Percentiles rank a stretch among this genome's conserved stretches.
These are phyloP conservation scores for Podila epicladia DNA, from an alignment of 192 early-diverging fungal genomes.

Conservation along the genomic window DNA sequence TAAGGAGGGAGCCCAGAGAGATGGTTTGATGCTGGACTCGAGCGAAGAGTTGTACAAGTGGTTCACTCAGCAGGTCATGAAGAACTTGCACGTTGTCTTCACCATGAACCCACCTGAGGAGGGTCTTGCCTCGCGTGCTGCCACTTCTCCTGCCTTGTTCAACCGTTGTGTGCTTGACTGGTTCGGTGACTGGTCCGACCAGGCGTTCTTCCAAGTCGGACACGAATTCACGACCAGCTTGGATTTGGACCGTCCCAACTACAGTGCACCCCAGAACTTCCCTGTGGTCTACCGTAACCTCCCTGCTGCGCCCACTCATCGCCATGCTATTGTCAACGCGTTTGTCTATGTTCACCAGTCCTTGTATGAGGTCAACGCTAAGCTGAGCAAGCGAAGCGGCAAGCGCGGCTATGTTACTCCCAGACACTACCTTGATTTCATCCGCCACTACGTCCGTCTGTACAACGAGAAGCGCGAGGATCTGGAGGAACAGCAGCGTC, in stretches of 20 bases:
- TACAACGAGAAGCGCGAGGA: conserved; percentile 94
- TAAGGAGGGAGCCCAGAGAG: conserved; percentile 92
- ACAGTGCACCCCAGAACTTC: conserved; percentile 74
- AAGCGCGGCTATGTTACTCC: conserved; percentile 92
- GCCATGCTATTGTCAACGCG: conserved; percentile 89
- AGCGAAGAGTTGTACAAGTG: conserved; percentile 96
- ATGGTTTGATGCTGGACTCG: conserved; percentile 94
- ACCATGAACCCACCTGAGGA: conserved; percentile 99
- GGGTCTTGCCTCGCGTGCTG: conserved; percentile 90
- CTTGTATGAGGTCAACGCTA: conserved; percentile 85
- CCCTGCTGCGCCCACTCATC: conserved; percentile 74
- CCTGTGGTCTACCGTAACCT: conserved; percentile 82
- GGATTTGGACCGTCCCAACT: conserved; percentile 84
- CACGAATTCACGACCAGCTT: conserved; percentile 92
- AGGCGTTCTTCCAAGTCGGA: conserved; percentile 98
- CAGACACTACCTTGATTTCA: conserved; percentile 98
- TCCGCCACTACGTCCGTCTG: conserved; percentile 89
- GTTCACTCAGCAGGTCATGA: conserved; percentile 97
- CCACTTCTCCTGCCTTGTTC: conserved; percentile 99
- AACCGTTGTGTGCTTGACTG: conserved; percentile 99
- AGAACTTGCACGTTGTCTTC: conserved; percentile 98
- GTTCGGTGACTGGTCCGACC: conserved; percentile 99
- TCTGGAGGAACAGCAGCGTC: conserved; percentile 98
- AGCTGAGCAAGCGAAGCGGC: conserved; percentile 84
- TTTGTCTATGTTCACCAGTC: conserved; percentile 95